Evolutionary conservation across 2,329 filamentous ascomycete species (phyloP).

Genomic region (Sarocladium kiliense): DNA sequence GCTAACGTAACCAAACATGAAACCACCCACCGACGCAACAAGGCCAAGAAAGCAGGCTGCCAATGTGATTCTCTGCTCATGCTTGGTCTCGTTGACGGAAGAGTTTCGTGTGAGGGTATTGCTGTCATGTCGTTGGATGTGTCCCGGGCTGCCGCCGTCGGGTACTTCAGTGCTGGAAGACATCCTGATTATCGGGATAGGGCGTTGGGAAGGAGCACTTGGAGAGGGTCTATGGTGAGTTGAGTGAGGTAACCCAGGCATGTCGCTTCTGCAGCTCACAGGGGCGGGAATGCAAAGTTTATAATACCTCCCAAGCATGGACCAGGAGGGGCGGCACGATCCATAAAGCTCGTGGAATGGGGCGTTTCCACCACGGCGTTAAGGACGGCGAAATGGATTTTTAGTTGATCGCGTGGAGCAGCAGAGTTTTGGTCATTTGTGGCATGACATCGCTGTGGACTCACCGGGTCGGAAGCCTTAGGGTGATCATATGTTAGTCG

Average conservation of each 20-base stretch:
- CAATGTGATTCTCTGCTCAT: conserved; percentile 28
- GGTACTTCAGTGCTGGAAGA: not conserved
- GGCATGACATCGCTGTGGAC: not conserved
- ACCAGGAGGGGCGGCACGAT: not conserved
- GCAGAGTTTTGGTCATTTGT: not conserved
- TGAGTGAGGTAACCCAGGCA: not conserved
- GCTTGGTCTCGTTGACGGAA: not conserved
- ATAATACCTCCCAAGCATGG: too few relatives aligned
- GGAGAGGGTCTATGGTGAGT: not conserved
- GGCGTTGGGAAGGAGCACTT: too few relatives aligned
- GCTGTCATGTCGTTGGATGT: not conserved
- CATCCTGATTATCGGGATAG: not conserved
- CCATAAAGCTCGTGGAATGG: not conserved
- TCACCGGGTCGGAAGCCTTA: not conserved
- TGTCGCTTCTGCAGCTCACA: not conserved
- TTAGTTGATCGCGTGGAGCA: conserved; percentile 1
- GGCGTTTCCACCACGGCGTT: conserved; percentile 1
- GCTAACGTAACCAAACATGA: conserved; percentile 55
- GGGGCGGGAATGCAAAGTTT: not conserved
- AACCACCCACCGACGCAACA: conserved; percentile 49
- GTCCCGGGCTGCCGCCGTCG: not conserved
- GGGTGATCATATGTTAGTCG: too few relatives aligned
- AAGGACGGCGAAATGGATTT: not conserved
- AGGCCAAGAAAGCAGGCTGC: conserved; percentile 43
- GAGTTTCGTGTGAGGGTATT: not conserved